phyloP scores from a whole-genome alignment of 768 basidiomycete species.

The Lyophyllum decastes region DNA sequence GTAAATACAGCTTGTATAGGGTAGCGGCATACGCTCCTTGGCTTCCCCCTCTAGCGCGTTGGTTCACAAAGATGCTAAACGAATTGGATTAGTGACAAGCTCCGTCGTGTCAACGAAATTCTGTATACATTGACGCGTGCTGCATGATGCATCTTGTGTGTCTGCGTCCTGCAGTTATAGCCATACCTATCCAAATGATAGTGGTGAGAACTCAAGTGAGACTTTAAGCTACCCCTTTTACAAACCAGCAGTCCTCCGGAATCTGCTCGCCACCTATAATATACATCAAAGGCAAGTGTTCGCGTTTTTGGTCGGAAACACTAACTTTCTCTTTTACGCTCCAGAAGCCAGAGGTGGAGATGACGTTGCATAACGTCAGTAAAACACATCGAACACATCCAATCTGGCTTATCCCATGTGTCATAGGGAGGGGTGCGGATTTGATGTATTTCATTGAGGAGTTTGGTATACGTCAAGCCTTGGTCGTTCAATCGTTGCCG shows the following conservation, averaged over 20 bases:
- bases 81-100: not conserved
- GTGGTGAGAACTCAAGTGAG: not conserved
- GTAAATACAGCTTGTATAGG: no score
- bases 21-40: no score
- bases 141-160: constrained; percentile 23
- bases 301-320: not conserved
- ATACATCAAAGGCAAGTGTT: not conserved
- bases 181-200: constrained; percentile 24
- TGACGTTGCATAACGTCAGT: constrained; percentile 22
- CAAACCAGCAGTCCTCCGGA: constrained; percentile 28
- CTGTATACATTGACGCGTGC: constrained; percentile 25
- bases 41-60: constrained; percentile 16
- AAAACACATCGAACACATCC: constrained; percentile 32
- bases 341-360: constrained; percentile 28
- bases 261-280: constrained; percentile 11
- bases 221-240: not conserved
- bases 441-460: constrained; percentile 16
- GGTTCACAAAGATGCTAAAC: constrained; percentile 24
- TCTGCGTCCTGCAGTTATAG: constrained; percentile 30
- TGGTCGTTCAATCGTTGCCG: not conserved
- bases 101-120: not conserved
- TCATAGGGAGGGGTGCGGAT: constrained; percentile 13
- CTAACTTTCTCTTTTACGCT: constrained; percentile 21
- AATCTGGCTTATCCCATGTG: constrained; percentile 28
- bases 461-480: not conserved